phyloP scores from a whole-genome alignment of 495 filamentous ascomycete genomes.

The Penicillium canescens region DNA sequence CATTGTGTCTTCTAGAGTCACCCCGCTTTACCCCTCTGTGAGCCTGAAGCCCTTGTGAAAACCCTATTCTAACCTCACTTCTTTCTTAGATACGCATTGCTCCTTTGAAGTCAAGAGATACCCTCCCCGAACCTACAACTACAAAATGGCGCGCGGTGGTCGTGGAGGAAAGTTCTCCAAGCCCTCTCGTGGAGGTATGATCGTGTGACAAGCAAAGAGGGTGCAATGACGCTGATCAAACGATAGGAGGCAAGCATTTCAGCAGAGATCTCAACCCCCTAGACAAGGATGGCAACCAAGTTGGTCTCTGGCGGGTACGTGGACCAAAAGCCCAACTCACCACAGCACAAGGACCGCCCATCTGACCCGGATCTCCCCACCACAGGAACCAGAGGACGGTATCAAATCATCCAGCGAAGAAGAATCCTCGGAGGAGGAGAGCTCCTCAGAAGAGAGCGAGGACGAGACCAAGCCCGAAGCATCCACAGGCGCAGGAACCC shows the following conservation, averaged over 20 bases:
- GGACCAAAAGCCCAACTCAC: neutral
- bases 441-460: slow-evolving; percentile 39
- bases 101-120: neutral
- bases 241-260: slow-evolving; percentile 86
- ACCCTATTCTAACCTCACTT: neutral
- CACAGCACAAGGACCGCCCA: neutral
- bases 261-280: slow-evolving; percentile 83
- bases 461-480: slow-evolving; percentile 25
- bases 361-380: neutral
- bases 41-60: neutral
- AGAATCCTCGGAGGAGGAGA: slow-evolving; percentile 45
- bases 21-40: slow-evolving; percentile 13
- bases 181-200: slow-evolving; percentile 83
- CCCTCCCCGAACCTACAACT: neutral
- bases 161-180: slow-evolving; percentile 94
- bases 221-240: slow-evolving; percentile 2
- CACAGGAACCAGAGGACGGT: slow-evolving; percentile 50
- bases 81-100: too few species aligned
- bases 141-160: slow-evolving; percentile 54
- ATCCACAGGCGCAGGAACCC: slow-evolving; percentile 56
- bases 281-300: slow-evolving; percentile 77
- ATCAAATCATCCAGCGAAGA: slow-evolving; percentile 39
- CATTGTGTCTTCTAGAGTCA: neutral
- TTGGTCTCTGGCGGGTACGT: slow-evolving; percentile 76
- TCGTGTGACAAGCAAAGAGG: slow-evolving; percentile 7